phyloP scores from a whole-genome alignment of 768 basidiomycete genomes.

The Pleurotus platypus region DNA sequence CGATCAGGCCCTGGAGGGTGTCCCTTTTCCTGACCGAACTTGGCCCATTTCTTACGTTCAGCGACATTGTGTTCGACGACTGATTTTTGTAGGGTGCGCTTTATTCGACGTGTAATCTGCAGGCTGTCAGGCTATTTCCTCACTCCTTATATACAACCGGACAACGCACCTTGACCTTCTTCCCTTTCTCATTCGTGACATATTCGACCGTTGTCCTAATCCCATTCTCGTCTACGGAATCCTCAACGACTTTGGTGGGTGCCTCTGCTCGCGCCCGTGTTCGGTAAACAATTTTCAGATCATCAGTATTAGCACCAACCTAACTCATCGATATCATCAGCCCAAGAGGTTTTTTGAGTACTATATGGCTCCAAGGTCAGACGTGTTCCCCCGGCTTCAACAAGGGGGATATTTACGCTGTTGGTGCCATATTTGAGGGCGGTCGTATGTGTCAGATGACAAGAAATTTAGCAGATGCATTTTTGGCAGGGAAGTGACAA shows the following conservation, averaged over 20 bases:
- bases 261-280: slow-evolving; percentile 28
- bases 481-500: too few relatives aligned
- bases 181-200: slow-evolving; percentile 85
- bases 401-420: not conserved
- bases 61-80: slow-evolving; percentile 94
- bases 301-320: slow-evolving; percentile 32
- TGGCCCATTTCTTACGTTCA: slow-evolving; percentile 88
- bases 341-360: slow-evolving; percentile 75
- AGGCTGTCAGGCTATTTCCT: slow-evolving; percentile 1
- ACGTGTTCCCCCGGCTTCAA: not conserved
- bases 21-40: slow-evolving; percentile 90
- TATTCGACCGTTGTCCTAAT: slow-evolving; percentile 84
- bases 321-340: slow-evolving; percentile 81
- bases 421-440: not conserved
- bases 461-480: too few relatives aligned
- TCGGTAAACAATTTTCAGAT: not conserved
- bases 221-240: slow-evolving; percentile 82
- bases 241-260: slow-evolving; percentile 47
- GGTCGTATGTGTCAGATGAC: too few relatives aligned
- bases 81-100: slow-evolving; percentile 83
- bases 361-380: slow-evolving; percentile 18
- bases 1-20: slow-evolving; percentile 86
- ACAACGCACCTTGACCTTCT: slow-evolving; percentile 80
- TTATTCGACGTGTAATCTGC: slow-evolving; percentile 83
- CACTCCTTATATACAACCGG: not conserved